phyloP scores from a whole-genome alignment of 805 yeast species.

The Spathaspora arborariae region DNA sequence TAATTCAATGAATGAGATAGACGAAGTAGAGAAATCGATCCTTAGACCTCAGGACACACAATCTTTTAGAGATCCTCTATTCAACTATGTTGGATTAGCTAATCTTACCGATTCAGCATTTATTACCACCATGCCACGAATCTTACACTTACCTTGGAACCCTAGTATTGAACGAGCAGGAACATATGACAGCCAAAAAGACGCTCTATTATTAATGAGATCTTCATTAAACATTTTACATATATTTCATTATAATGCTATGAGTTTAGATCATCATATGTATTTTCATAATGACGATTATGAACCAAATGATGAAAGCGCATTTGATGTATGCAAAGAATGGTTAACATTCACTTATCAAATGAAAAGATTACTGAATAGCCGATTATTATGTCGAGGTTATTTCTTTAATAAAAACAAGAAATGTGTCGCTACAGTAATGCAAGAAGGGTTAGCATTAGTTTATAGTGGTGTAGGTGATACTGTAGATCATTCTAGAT shows the following conservation, averaged over 20 bases:
- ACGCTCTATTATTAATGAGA: slow-evolving; percentile 28
- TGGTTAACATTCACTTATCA: slow-evolving; percentile 38
- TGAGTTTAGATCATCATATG: slow-evolving; percentile 43
- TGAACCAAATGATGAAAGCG: slow-evolving; percentile 10
- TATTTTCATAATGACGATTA: slow-evolving; percentile 34
- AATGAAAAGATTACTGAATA: slow-evolving; percentile 29
- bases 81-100: slow-evolving; percentile 35
- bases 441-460: slow-evolving; percentile 40
- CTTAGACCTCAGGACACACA: slow-evolving; percentile 14
- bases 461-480: slow-evolving; percentile 23
- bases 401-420: slow-evolving; percentile 28
- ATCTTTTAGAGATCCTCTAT: slow-evolving; percentile 21
- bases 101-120: slow-evolving; percentile 36
- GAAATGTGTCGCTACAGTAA: slow-evolving; percentile 33
- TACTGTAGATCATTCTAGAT: slow-evolving; percentile 8
- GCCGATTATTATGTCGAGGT: slow-evolving; percentile 37
- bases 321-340: slow-evolving; percentile 29
- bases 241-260: slow-evolving; percentile 40
- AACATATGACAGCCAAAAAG: slow-evolving; percentile 29
- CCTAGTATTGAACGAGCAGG: slow-evolving; percentile 30
- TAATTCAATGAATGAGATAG: slow-evolving; percentile 3
- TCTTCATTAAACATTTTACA: slow-evolving; percentile 31
- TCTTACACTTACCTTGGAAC: slow-evolving; percentile 40
- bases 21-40: slow-evolving; percentile 6
- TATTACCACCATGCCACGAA: slow-evolving; percentile 39